A percentile compares a stretch with the other conserved stretches of the same genome.
These are phyloP conservation scores for Arthrinium phaeospermum DNA, from an alignment of 2,329 filamentous ascomycete genomes.

Conservation along the genomic window DNA sequence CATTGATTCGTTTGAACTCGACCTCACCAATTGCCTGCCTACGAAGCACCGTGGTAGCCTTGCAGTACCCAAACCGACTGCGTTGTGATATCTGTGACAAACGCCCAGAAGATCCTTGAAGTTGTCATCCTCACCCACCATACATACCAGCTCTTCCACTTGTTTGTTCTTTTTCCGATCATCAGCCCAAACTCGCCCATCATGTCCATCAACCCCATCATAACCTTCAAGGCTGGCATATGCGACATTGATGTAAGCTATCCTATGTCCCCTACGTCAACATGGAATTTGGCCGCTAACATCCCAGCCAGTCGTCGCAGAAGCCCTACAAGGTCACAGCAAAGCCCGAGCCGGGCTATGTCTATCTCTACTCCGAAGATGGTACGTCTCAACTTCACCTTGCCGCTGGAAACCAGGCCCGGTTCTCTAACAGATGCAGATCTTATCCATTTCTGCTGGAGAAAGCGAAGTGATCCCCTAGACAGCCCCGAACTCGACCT, in stretches of 20 bases:
- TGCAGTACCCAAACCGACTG: conserved; percentile 20
- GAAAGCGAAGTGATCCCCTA: conserved; percentile 73
- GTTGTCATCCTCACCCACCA: conserved; percentile 18
- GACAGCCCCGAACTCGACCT: conserved; percentile 84
- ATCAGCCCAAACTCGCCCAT: conserved; percentile 27
- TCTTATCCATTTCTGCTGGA: conserved; percentile 97
- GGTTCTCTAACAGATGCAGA: conserved; percentile 54
- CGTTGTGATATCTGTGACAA: conserved; percentile 1
- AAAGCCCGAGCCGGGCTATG: conserved; percentile 76
- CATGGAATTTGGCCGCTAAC: conserved; percentile 24
- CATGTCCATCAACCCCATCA: conserved; percentile 86
- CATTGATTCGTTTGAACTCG: background rate
- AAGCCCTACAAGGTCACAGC: conserved; percentile 76
- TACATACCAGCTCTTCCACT: background rate
- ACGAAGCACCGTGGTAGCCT: conserved; percentile 41
- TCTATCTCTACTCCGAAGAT: conserved; percentile 94
- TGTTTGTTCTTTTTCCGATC: background rate
- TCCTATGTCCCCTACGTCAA: background rate
- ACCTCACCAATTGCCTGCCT: conserved; percentile 26
- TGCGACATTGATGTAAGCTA: conserved; percentile 83
- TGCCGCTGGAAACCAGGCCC: background rate
- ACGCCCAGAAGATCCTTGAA: background rate
- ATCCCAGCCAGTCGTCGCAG: conserved; percentile 30
- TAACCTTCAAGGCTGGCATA: conserved; percentile 94
- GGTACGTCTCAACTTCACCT: conserved; percentile 53